phyloP scores from a whole-genome alignment of 2,329 filamentous ascomycete genomes.

The Bimuria novae-zelandiae region DNA sequence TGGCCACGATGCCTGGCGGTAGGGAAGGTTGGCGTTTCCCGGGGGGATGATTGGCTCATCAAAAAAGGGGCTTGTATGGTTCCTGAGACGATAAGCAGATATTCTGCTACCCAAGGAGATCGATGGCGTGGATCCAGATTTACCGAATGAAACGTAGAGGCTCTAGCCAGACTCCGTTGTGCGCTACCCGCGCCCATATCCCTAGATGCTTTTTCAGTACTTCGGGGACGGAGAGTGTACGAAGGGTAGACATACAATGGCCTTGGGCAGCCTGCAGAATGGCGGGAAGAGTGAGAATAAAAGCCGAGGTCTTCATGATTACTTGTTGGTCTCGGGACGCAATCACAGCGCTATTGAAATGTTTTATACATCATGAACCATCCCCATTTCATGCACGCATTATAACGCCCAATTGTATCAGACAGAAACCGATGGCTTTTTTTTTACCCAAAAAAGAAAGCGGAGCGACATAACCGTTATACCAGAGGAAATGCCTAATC shows the following conservation, averaged over 20 bases:
- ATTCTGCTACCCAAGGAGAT: no score
- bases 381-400: neutral
- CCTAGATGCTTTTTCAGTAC: constrained; percentile 4
- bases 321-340: neutral
- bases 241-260: constrained; percentile 5
- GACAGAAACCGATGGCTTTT: no score
- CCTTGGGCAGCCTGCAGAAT: neutral
- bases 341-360: neutral
- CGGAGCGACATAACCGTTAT: constrained; percentile 2
- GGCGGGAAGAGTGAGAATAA: neutral
- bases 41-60: neutral
- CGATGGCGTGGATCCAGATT: neutral
- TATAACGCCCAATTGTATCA: no score
- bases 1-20: neutral
- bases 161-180: constrained; percentile 4
- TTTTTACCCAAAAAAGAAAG: constrained; percentile 1
- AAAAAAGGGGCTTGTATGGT: neutral
- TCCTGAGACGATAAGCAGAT: neutral
- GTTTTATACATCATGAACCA: neutral
- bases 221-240: neutral
- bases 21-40: neutral
- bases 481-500: neutral
- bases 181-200: neutral
- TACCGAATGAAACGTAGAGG: constrained; percentile 5
- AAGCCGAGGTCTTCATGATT: constrained; percentile 1